These are phyloP conservation scores for Trichoderma koningii DNA, from an alignment of 2,329 filamentous ascomycete genomes.

Conservation along the genomic window DNA sequence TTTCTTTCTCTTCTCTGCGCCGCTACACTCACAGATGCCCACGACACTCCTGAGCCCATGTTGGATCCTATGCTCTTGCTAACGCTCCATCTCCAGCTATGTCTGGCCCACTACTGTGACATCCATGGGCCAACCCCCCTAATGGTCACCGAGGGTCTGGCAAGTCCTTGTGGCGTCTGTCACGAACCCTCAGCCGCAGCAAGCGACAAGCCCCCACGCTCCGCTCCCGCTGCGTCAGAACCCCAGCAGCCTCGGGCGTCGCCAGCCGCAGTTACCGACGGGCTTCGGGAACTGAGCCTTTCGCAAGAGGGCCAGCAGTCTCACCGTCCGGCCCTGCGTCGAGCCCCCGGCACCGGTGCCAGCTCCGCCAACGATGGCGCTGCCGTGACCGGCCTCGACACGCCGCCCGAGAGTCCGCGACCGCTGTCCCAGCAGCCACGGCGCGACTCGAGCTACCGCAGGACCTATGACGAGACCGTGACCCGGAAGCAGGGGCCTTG, in stretches of 20 bases:
- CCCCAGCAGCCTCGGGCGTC: conserved; percentile 39
- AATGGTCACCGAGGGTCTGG: conserved; percentile 69
- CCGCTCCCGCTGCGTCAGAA: conserved; percentile 43
- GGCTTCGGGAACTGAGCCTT: conserved; percentile 52
- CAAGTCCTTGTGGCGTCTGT: conserved; percentile 62
- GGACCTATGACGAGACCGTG: conserved; percentile 67
- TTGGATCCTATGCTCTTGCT: conserved; percentile 39
- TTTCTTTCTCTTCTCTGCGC: not conserved
- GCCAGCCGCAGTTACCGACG: conserved; percentile 48
- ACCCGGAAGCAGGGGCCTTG: conserved; percentile 65
- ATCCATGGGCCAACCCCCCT: conserved; percentile 68
- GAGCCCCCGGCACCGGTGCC: conserved; percentile 41
- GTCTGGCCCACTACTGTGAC: conserved; percentile 71
- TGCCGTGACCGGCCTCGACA: conserved; percentile 49
- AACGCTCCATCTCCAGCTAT: conserved; percentile 56
- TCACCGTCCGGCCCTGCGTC: conserved; percentile 47
- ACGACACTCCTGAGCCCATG: conserved; percentile 12
- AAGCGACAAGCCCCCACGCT: conserved; percentile 43
- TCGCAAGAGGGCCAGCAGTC: conserved; percentile 49
- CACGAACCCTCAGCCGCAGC: conserved; percentile 45
- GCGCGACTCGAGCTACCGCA: conserved; percentile 61
- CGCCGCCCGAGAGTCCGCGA: conserved; percentile 60
- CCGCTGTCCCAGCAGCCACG: conserved; percentile 45
- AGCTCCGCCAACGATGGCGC: conserved; percentile 35
- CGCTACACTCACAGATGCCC: not conserved